Percentiles rank a stretch among this genome's conserved stretches.
Conservation (phyloP, 129 eudicot species). For the Arctium lappa region DNA sequence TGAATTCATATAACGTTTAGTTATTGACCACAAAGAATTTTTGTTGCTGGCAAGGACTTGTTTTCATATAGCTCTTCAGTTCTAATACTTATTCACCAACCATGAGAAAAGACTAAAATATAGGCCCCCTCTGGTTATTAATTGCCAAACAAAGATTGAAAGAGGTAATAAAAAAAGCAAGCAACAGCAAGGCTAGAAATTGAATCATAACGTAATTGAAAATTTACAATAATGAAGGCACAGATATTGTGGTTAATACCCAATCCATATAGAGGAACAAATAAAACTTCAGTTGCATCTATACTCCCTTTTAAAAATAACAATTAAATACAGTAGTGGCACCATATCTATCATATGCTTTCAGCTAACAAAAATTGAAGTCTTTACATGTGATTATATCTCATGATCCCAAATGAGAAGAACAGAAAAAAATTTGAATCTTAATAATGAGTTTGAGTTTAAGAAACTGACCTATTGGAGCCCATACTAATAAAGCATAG, state of each 20-base stretch:
- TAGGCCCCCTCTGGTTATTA: background rate
- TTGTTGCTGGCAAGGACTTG: background rate
- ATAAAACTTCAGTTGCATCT: background rate
- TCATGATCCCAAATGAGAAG: background rate
- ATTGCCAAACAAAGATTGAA: background rate
- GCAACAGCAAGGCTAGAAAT: background rate
- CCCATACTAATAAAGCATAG: background rate
- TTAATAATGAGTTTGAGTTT: background rate
- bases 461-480: background rate
- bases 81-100: background rate
- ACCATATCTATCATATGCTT: background rate
- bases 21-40: background rate
- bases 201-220: background rate
- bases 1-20: background rate
- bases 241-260: background rate
- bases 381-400: background rate
- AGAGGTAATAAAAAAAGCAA: background rate
- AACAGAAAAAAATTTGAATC: background rate
- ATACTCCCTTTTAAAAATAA: background rate
- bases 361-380: background rate
- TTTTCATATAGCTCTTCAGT: background rate
- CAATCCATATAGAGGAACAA: background rate
- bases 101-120: background rate
- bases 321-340: background rate
- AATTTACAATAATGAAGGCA: background rate